Conservation (phyloP, 352 stramenopile genomes). For the Phytophthora uliginosa region DNA sequence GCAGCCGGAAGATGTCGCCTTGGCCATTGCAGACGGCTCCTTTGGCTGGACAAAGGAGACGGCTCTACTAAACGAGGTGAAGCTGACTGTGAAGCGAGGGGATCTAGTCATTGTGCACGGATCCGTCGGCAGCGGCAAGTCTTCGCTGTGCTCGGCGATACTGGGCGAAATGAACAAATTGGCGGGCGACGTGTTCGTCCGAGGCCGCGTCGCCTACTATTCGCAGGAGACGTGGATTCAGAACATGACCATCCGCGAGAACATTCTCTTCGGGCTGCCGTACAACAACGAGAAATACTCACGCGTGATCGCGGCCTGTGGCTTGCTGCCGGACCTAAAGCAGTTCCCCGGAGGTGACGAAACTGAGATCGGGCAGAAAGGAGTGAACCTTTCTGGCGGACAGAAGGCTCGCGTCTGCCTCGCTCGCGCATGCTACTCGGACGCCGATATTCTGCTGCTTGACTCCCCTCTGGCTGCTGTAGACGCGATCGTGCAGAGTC, state of each 20-base stretch:
- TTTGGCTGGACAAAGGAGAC: conserved; percentile 47
- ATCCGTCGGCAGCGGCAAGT: conserved; percentile 63
- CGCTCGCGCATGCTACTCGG: conserved; percentile 70
- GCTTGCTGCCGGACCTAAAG: conserved; percentile 86
- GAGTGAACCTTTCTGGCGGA: conserved; percentile 95
- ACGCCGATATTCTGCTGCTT: conserved; percentile 81
- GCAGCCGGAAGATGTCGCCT: conserved; percentile 18
- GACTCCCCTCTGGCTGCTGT: conserved; percentile 95
- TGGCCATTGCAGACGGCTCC: conserved; percentile 40
- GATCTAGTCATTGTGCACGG: conserved; percentile 70
- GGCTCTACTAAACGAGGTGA: conserved; percentile 43
- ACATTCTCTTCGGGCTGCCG: conserved; percentile 94
- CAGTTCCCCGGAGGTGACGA: conserved; percentile 88
- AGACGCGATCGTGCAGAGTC: conserved; percentile 93
- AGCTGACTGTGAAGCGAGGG: conserved; percentile 47
- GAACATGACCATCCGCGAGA: conserved; percentile 95
- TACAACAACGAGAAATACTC: conserved; percentile 61
- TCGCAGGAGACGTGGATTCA: conserved; percentile 94
- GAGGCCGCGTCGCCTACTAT: conserved; percentile 68
- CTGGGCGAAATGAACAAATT: conserved; percentile 90
- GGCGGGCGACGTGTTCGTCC: conserved; percentile 46
- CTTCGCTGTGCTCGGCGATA: conserved; percentile 58
- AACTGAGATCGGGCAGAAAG: conserved; percentile 96
- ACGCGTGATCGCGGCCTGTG: conserved; percentile 74
- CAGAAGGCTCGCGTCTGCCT: conserved; percentile 89